Evolutionary conservation across 129 eudicot genomes (phyloP).

Genomic region (Erigeron canadensis): DNA sequence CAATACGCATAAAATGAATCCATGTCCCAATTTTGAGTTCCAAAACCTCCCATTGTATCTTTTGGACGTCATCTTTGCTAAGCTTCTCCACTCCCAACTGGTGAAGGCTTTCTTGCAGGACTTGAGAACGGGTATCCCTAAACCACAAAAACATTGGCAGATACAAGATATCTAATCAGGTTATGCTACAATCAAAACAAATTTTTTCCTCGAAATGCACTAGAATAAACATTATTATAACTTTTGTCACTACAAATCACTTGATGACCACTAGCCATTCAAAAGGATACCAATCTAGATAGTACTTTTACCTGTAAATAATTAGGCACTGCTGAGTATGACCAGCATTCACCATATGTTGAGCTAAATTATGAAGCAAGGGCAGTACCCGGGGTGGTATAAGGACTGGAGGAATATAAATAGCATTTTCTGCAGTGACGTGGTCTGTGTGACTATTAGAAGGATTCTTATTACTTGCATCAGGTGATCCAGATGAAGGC

Average conservation of each 20-base stretch:
- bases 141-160: slow-evolving; percentile 14
- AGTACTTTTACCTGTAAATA: slow-evolving; percentile 64
- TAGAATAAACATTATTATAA: neutral
- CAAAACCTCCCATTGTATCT: slow-evolving; percentile 99
- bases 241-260: neutral
- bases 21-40: slow-evolving; percentile 98
- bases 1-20: slow-evolving; percentile 99
- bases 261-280: neutral
- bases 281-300: neutral
- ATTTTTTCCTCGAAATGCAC: neutral
- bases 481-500: slow-evolving; percentile 89
- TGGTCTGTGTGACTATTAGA: slow-evolving; percentile 53
- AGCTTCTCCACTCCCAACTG: slow-evolving; percentile 96
- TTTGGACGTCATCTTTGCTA: slow-evolving; percentile 96
- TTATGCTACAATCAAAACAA: neutral
- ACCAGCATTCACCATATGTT: slow-evolving; percentile 91
- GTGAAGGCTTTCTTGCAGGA: slow-evolving; percentile 87
- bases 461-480: slow-evolving; percentile 55
- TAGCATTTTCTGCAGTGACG: slow-evolving; percentile 56
- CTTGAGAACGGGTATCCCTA: slow-evolving; percentile 96
- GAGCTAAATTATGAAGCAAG: slow-evolving; percentile 79
- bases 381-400: slow-evolving; percentile 93
- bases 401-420: slow-evolving; percentile 81
- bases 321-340: slow-evolving; percentile 68
- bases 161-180: neutral